A percentile compares a stretch with the other conserved stretches of the same genome.
phyloP scores from a whole-genome alignment of 768 basidiomycete species.

The Mycena polygramma region DNA sequence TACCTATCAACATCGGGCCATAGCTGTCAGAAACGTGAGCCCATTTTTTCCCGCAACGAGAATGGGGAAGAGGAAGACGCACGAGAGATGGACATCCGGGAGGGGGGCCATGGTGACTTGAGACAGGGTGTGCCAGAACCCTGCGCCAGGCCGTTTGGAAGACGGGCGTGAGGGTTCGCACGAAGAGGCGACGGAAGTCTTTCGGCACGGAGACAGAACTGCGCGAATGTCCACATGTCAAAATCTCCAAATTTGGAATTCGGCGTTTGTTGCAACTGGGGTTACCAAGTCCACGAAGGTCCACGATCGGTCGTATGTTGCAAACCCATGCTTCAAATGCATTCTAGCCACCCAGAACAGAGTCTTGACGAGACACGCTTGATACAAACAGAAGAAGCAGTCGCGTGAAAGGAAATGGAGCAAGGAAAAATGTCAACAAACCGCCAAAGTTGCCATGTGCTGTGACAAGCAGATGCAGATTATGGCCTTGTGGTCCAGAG shows the following conservation, averaged over 20 bases:
- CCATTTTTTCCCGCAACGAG: neutral
- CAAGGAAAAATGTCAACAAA: too few species aligned
- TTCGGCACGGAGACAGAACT: constrained; percentile 6
- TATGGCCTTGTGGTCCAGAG: constrained; percentile 35
- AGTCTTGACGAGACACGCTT: too few species aligned
- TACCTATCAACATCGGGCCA: constrained; percentile 22
- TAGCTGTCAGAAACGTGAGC: neutral
- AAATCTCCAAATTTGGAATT: neutral
- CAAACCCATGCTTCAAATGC: too few species aligned
- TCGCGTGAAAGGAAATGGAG: too few species aligned
- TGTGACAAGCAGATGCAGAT: neutral
- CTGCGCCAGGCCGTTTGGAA: neutral
- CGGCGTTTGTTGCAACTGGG: neutral
- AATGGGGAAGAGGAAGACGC: neutral
- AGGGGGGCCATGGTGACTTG: constrained; percentile 13
- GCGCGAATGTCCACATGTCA: neutral
- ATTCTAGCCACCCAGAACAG: too few species aligned
- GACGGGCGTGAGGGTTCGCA: neutral
- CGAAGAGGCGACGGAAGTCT: neutral
- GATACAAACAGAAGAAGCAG: too few species aligned
- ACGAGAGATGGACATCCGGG: constrained; percentile 16
- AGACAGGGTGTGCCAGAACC: neutral
- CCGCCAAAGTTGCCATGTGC: too few species aligned
- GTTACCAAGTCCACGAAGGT: too few species aligned
- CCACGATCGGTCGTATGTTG: too few species aligned